These are phyloP conservation scores for Aspergillus nomiae DNA, from an alignment of 2,329 filamentous ascomycete genomes.

Conservation along the genomic window DNA sequence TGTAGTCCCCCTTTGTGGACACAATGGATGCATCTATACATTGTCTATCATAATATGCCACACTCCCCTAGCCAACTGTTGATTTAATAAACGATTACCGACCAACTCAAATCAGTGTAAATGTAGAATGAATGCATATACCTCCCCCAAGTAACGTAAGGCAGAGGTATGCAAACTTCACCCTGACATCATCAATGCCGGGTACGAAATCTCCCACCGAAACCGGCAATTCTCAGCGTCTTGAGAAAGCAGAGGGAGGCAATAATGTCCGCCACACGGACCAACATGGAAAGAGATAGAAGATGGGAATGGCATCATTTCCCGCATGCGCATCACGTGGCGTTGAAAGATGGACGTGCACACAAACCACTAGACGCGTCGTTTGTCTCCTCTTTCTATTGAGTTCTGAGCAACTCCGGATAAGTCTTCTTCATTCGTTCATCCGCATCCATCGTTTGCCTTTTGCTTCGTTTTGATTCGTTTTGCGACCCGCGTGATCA, in stretches of 20 bases:
- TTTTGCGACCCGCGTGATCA: neutral
- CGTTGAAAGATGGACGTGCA: neutral
- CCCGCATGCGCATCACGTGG: neutral
- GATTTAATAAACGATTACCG: neutral
- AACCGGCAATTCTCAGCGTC: neutral
- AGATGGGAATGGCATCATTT: constrained; percentile 1
- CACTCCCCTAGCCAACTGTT: neutral
- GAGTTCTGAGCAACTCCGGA: neutral
- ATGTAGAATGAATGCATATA: neutral
- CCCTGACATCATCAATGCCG: neutral
- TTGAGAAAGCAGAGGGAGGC: neutral
- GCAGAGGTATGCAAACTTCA: neutral
- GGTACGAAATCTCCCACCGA: neutral
- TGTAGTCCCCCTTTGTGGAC: neutral
- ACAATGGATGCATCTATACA: neutral
- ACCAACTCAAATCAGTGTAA: neutral
- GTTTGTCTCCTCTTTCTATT: neutral
- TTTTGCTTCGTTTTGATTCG: neutral
- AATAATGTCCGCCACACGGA: neutral
- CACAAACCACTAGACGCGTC: neutral
- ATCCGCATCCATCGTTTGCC: neutral
- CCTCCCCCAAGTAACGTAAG: neutral
- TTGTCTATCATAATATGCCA: neutral
- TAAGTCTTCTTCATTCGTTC: neutral
- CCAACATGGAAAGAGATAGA: neutral